These are phyloP conservation scores for Nannizziopsis barbatae DNA, from an alignment of 2,329 filamentous ascomycete species.

Conservation along the genomic window DNA sequence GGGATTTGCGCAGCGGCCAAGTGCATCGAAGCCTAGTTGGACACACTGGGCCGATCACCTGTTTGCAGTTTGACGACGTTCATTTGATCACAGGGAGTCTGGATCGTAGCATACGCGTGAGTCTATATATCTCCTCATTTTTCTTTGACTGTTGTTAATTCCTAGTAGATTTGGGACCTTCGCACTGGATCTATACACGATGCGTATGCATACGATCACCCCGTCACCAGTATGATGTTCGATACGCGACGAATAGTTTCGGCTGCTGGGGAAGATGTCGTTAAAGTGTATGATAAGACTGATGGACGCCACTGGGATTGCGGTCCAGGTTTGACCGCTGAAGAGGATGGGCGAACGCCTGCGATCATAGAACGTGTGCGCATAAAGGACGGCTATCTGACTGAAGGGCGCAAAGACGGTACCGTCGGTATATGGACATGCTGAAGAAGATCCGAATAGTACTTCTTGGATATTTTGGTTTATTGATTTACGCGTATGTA, in stretches of 20 bases:
- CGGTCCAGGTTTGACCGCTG: slow-evolving; percentile 61
- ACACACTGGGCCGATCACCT: slow-evolving; percentile 88
- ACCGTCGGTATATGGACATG: slow-evolving; percentile 86
- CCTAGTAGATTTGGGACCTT: slow-evolving; percentile 85
- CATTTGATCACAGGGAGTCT: slow-evolving; percentile 87
- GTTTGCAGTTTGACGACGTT: slow-evolving; percentile 89
- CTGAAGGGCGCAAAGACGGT: slow-evolving; percentile 81
- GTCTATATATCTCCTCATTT: slow-evolving; percentile 24
- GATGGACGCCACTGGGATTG: slow-evolving; percentile 96
- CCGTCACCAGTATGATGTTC: slow-evolving; percentile 95
- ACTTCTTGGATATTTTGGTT: background rate
- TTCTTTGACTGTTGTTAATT: slow-evolving; percentile 13
- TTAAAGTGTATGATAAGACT: slow-evolving; percentile 96
- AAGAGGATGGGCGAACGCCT: slow-evolving; percentile 53
- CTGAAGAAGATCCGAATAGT: slow-evolving; percentile 21
- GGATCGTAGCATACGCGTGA: slow-evolving; percentile 86
- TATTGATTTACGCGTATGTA: background rate
- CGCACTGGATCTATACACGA: slow-evolving; percentile 91
- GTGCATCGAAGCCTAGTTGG: slow-evolving; percentile 94
- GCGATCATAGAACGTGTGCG: slow-evolving; percentile 73
- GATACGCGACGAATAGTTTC: slow-evolving; percentile 79
- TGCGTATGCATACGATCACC: slow-evolving; percentile 86
- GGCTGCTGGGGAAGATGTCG: slow-evolving; percentile 82
- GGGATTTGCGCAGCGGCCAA: slow-evolving; percentile 92
- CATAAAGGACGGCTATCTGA: slow-evolving; percentile 85